phyloP scores from a whole-genome alignment of 345 rosid genomes.

The Murraya paniculata region DNA sequence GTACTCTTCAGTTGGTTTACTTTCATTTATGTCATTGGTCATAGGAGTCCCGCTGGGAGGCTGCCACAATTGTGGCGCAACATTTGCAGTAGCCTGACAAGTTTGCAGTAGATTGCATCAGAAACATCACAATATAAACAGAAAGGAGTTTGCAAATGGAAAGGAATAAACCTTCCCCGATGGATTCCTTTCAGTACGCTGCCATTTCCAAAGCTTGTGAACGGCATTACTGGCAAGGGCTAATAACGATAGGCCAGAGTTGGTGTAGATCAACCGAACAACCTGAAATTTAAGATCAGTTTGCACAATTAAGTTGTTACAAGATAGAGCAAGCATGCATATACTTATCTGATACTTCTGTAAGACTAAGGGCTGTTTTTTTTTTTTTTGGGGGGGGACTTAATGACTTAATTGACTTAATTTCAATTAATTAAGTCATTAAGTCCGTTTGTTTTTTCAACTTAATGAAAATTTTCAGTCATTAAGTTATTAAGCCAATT shows the following conservation, averaged over 20 bases:
- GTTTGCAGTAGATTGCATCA: conserved; percentile 10
- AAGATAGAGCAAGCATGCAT: background rate
- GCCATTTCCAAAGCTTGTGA: conserved; percentile 79
- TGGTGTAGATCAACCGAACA: conserved; percentile 50
- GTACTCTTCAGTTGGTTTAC: conserved; percentile 55
- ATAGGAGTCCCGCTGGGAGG: conserved; percentile 70
- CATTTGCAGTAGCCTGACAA: conserved; percentile 60
- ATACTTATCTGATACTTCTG: background rate
- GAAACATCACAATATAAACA: background rate
- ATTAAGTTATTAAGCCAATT: no score
- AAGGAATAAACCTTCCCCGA: conserved; percentile 45
- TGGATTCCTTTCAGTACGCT: conserved; percentile 52
- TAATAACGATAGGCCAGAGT: conserved; percentile 55
- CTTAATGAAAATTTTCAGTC: no score
- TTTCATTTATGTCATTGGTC: conserved; percentile 68
- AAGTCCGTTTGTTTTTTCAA: no score
- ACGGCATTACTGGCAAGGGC: conserved; percentile 57
- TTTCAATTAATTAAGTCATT: no score
- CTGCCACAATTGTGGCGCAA: conserved; percentile 74
- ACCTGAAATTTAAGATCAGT: conserved; percentile 35
- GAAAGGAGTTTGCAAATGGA: background rate
- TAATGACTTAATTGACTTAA: no score
- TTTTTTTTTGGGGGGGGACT: no score
- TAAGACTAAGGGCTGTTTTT: background rate
- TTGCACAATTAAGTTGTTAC: background rate